Evolutionary conservation across 306 rosid species (phyloP).

Genomic region (Betula pendula): DNA sequence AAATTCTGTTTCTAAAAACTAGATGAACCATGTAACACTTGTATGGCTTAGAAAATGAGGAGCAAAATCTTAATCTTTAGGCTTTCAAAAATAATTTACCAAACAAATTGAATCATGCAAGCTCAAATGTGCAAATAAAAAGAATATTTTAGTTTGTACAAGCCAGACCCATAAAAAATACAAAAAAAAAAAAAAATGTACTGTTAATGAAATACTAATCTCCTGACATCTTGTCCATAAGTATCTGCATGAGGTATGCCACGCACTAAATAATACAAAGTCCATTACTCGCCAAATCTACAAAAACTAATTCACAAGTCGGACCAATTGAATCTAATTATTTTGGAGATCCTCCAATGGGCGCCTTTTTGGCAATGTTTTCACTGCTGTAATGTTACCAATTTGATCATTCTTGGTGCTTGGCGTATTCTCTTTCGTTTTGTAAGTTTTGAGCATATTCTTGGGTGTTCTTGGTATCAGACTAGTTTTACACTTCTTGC

Average conservation of each 20-base stretch:
- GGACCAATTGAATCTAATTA: neutral
- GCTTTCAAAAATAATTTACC: neutral
- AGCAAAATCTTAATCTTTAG: neutral
- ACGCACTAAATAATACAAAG: neutral
- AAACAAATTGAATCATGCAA: neutral
- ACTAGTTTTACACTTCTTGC: neutral
- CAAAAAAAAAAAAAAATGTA: neutral
- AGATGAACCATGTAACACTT: no score
- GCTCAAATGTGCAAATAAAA: no score
- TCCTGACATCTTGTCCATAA: neutral
- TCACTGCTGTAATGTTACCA: slow-evolving; percentile 2
- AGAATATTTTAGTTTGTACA: no score
- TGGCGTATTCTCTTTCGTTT: slow-evolving; percentile 30
- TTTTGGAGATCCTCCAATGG: slow-evolving; percentile 28
- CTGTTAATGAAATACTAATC: no score
- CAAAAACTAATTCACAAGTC: neutral
- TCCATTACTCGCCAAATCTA: neutral
- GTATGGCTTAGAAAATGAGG: neutral
- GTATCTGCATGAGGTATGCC: slow-evolving; percentile 31
- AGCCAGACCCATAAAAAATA: no score
- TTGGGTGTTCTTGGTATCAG: slow-evolving; percentile 15
- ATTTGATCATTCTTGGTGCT: slow-evolving; percentile 10
- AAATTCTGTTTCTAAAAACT: neutral
- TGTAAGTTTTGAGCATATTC: neutral
- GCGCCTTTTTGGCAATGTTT: slow-evolving; percentile 15